Evolutionary conservation across 345 rosid species (phyloP), one percentile per base, ranked within the genome.

Genomic region (Eucalyptus grandis): DNA sequence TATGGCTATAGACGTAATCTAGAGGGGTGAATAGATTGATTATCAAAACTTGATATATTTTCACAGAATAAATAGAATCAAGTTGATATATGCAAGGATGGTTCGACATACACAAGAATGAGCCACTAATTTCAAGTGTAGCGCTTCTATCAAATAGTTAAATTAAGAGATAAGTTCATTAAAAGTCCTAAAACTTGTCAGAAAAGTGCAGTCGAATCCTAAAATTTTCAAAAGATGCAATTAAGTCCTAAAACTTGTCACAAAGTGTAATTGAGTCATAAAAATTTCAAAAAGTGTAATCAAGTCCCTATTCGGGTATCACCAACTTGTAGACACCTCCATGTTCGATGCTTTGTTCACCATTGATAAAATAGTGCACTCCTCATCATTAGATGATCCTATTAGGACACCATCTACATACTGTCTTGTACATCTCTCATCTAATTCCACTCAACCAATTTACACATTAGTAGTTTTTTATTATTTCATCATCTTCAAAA

Each of bases 141-240:
- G 5, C 30, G 72, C 72, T 30, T 30, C 34, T 62, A 62, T 62
- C 9, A 62, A 30, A 30, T 62, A 62, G 34, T 30, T 30, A 30
- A 62, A 62, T 13, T 62, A 62, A 30, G 31, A 24, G 62, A 24
- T 22, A 56, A 56, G 62, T 56, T 6, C 6, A 56, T 56, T 24
- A 56, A 24, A 56, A 56, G 13, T 56, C 11, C 12, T 56, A 24
- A 56, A 56, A 56, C 27, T 56, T 56, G 13, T 56, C 13, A 24
- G 1, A 10, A 56, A 56, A 24, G 6, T 4, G 1, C 30, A 56
- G 0, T 22, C 12, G 6, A 56, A 6, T 56, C 3, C 30, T 56
- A 56, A 1, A 56, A 24, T 19, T 24, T 56, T 56, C 27, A 24
- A 56, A 56, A 56, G 26, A 10, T 56, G 13, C 13, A 56, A 24